A percentile compares a stretch with the other conserved stretches of the same genome.
Evolutionary conservation across 1,284 basidiomycete species (phyloP).

Genomic region (Bjerkandera adusta): DNA sequence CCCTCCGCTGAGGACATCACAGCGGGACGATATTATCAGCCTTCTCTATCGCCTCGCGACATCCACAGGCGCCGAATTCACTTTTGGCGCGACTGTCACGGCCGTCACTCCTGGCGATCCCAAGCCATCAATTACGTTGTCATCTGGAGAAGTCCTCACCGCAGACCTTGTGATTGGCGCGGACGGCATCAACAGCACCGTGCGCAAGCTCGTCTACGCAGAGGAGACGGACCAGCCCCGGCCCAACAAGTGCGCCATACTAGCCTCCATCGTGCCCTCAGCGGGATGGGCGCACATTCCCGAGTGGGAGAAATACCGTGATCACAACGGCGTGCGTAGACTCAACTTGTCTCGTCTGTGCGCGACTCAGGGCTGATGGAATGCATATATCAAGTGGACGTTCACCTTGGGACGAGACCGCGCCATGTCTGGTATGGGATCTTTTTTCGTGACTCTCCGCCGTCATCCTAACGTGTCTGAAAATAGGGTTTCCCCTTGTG

Average conservation of each 20-base stretch:
- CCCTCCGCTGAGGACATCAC: background rate
- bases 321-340: constrained; percentile 4
- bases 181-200: background rate
- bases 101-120: constrained; percentile 9
- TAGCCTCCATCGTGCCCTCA: constrained; percentile 36
- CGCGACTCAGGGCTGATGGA: background rate
- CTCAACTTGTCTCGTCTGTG: background rate
- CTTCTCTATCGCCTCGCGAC: constrained; percentile 40
- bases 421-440: constrained; percentile 3
- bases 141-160: constrained; percentile 29
- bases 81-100: constrained; percentile 34
- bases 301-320: constrained; percentile 1
- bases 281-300: constrained; percentile 2
- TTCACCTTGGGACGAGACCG: constrained; percentile 4
- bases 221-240: background rate
- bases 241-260: constrained; percentile 17
- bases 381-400: constrained; percentile 1
- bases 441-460: no score
- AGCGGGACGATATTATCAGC: constrained; percentile 37
- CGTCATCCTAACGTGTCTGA: no score
- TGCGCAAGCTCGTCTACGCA: constrained; percentile 1
- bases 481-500: no score
- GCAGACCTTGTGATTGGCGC: constrained; percentile 27
- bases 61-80: constrained; percentile 37
- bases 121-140: constrained; percentile 24